phyloP scores from a whole-genome alignment of 495 filamentous ascomycete species.

The Xylaria intraflava region DNA sequence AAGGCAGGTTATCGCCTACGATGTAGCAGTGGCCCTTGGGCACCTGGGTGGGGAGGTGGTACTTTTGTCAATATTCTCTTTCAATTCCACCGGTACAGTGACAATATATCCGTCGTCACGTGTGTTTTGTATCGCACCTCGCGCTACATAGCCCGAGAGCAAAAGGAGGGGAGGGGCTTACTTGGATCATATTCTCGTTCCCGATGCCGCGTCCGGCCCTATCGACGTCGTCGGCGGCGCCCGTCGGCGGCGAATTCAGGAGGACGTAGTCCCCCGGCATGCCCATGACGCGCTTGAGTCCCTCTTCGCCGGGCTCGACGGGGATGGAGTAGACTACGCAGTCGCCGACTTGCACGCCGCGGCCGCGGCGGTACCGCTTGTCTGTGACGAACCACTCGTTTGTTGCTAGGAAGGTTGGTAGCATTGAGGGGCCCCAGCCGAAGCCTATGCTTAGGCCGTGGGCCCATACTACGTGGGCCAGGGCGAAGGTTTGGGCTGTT shows the following conservation, averaged over 20 bases:
- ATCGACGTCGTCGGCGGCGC: background rate
- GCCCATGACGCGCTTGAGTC: conserved; percentile 76
- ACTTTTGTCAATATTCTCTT: background rate
- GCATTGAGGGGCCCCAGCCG: conserved; percentile 67
- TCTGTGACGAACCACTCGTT: conserved; percentile 65
- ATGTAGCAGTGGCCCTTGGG: conserved; percentile 87
- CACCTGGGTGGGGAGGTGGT: conserved; percentile 44
- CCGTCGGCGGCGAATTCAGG: conserved; percentile 48
- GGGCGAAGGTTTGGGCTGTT: conserved; percentile 40
- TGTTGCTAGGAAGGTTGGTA: conserved; percentile 62
- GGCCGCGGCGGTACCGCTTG: conserved; percentile 57
- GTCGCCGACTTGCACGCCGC: conserved; percentile 70
- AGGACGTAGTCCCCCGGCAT: conserved; percentile 88
- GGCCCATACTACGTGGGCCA: conserved; percentile 53
- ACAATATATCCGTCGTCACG: too few relatives aligned
- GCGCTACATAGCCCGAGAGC: background rate
- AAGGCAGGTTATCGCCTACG: conserved; percentile 76
- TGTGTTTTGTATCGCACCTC: too few relatives aligned
- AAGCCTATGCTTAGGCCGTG: conserved; percentile 47
- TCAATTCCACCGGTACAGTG: background rate
- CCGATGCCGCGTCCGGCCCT: conserved; percentile 4
- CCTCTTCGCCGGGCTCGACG: conserved; percentile 52
- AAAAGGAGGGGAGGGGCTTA: conserved; percentile 25
- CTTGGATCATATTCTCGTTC: conserved; percentile 67
- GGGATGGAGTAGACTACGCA: conserved; percentile 73